Evolutionary conservation across 2,329 filamentous ascomycete species (phyloP).

Genomic region (Sclerotinia nivalis): DNA sequence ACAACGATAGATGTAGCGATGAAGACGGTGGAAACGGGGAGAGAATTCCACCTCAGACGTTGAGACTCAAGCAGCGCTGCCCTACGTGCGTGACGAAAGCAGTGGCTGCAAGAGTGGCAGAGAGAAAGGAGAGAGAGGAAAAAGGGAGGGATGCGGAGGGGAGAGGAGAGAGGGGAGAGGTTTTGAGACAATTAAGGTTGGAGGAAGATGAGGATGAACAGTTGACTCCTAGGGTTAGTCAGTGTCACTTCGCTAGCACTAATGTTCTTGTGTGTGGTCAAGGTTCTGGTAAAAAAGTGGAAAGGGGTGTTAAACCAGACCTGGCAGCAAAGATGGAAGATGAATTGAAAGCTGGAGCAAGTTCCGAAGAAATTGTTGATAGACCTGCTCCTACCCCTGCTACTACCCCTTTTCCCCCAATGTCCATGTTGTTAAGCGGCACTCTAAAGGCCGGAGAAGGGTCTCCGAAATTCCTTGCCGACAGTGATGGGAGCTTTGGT

Average conservation of each 20-base stretch:
- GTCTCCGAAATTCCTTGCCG: not conserved
- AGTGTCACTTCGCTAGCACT: not conserved
- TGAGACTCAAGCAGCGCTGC: not conserved
- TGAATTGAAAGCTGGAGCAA: conserved; percentile 29
- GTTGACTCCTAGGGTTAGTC: not conserved
- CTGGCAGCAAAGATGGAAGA: conserved; percentile 32
- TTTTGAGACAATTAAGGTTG: not conserved
- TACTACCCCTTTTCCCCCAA: not conserved
- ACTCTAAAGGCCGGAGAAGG: not conserved
- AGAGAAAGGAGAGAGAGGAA: conserved; percentile 1
- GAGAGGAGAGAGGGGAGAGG: not conserved
- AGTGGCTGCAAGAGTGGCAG: not conserved
- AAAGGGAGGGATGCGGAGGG: not conserved
- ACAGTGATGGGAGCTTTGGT: not conserved
- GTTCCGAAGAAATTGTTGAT: not conserved
- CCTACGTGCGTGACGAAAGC: not conserved
- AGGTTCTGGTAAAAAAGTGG: conserved; percentile 41
- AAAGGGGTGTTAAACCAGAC: conserved; percentile 43
- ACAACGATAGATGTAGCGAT: not conserved
- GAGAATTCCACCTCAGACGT: not conserved
- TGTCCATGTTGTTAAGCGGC: not conserved
- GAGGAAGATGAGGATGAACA: conserved; percentile 12
- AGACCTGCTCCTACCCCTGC: not conserved
- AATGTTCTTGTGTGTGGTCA: not conserved
- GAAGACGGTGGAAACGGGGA: not conserved